phyloP scores from a whole-genome alignment of 192 early-diverging fungal species.

The Coemansia sp. region DNA sequence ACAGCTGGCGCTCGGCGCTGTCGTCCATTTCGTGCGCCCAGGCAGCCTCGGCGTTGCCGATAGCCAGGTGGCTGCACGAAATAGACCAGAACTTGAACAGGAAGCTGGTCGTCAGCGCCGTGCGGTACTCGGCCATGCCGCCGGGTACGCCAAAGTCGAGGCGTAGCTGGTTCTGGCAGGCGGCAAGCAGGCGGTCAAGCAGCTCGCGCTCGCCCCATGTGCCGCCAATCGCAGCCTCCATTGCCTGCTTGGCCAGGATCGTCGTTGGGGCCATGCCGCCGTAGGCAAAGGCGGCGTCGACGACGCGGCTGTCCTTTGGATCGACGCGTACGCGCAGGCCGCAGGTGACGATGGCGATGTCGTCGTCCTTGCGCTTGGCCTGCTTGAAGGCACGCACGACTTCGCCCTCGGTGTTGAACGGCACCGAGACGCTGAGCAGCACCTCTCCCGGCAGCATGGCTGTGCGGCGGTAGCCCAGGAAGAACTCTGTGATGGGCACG shows the following conservation, averaged over 20 bases:
- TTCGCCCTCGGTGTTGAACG: slow-evolving; percentile 57
- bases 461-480: slow-evolving; percentile 79
- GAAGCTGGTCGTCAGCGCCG: slow-evolving; percentile 58
- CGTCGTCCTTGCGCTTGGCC: slow-evolving; percentile 83
- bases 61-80: slow-evolving; percentile 13
- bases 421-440: slow-evolving; percentile 63
- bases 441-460: slow-evolving; percentile 63
- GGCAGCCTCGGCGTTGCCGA: slow-evolving; percentile 8
- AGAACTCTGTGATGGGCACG: slow-evolving; percentile 69
- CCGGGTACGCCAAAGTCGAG: slow-evolving; percentile 56
- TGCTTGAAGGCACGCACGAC: slow-evolving; percentile 77
- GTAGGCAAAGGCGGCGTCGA: slow-evolving; percentile 66
- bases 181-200: slow-evolving; percentile 45
- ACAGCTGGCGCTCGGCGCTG: slow-evolving; percentile 10
- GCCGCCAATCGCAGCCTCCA: slow-evolving; percentile 47
- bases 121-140: slow-evolving; percentile 68
- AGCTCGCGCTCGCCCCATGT: slow-evolving; percentile 54
- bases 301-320: slow-evolving; percentile 24
- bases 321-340: slow-evolving; percentile 60
- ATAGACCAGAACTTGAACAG: slow-evolving; percentile 65
- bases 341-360: slow-evolving; percentile 85
- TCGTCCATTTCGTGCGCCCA: slow-evolving; percentile 18
- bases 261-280: slow-evolving; percentile 76
- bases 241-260: slow-evolving; percentile 55
- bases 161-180: slow-evolving; percentile 34